A percentile compares a stretch with the other conserved stretches of the same genome.
phyloP scores from a whole-genome alignment of 495 filamentous ascomycete species.

The Tuber umbilicatum region DNA sequence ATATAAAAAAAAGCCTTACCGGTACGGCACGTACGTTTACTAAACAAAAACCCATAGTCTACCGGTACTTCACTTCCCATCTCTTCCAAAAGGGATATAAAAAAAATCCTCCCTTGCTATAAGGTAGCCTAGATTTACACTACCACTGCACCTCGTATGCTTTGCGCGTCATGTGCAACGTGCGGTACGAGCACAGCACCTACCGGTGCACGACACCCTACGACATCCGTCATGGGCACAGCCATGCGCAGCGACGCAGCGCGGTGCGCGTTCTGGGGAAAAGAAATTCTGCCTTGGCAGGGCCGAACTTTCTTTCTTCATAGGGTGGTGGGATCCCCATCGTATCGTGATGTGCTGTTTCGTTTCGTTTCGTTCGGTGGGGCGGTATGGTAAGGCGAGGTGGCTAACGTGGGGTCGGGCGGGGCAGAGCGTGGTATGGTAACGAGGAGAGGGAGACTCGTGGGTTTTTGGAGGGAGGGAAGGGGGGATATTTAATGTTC shows the following conservation, averaged over 20 bases:
- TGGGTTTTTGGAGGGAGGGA: neutral
- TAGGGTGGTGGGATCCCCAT: neutral
- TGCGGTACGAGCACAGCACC: too few species aligned
- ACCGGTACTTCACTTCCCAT: too few species aligned
- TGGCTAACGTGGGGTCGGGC: neutral
- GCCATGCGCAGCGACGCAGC: neutral
- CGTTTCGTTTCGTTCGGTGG: neutral
- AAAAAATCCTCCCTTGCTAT: too few species aligned
- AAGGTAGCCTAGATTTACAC: neutral
- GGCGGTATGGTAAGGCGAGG: neutral
- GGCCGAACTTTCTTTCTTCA: neutral
- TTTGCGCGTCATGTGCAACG: neutral
- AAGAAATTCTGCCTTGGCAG: neutral
- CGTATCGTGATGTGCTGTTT: neutral
- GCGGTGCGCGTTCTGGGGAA: too few species aligned
- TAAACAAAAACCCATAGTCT: too few species aligned
- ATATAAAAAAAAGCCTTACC: too few species aligned
- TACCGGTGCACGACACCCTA: neutral
- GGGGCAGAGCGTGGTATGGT: neutral
- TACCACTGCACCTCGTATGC: neutral
- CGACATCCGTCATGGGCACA: conserved; percentile 1
- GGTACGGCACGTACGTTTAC: too few species aligned
- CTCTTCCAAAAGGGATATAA: neutral
- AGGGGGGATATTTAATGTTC: neutral
- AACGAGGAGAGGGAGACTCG: too few species aligned